Conservation (phyloP, 2,329 filamentous ascomycete species). For the Paecilomyces fulvus region DNA sequence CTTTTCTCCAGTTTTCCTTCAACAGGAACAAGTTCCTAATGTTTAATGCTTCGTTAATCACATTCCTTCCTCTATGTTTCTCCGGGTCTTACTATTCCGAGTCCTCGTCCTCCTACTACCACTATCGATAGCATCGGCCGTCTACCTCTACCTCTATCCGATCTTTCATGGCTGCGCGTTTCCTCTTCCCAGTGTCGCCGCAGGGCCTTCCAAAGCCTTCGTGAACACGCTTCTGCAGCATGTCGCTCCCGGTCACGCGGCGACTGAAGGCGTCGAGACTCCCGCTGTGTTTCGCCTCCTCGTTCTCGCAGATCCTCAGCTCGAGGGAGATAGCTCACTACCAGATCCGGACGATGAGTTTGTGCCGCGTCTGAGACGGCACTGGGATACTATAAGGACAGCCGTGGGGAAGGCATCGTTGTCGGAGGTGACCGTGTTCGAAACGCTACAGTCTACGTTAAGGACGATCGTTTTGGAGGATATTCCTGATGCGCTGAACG, state of each 20-base stretch:
- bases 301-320: conserved; percentile 81
- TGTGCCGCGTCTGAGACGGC: conserved; percentile 31
- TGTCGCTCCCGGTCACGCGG: conserved; percentile 10
- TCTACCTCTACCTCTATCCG: conserved; percentile 84
- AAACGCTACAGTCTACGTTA: conserved; percentile 15
- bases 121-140: conserved; percentile 59
- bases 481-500: conserved; percentile 57
- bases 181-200: conserved; percentile 40
- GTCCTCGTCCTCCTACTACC: conserved; percentile 49
- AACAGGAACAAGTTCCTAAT: neutral
- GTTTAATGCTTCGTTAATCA: neutral
- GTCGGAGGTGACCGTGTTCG: conserved; percentile 6
- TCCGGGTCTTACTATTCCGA: conserved; percentile 38
- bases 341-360: conserved; percentile 43
- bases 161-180: conserved; percentile 73
- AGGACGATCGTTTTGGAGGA: conserved; percentile 52
- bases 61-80: conserved; percentile 38
- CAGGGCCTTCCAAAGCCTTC: conserved; percentile 14
- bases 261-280: neutral
- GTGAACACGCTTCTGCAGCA: conserved; percentile 31
- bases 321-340: conserved; percentile 85
- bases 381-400: conserved; percentile 21
- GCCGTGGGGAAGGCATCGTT: conserved; percentile 3
- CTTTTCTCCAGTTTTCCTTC: neutral
- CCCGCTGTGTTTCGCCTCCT: conserved; percentile 76